Base-by-base conservation (phyloP, 495 filamentous ascomycete species). In the Jackrogersella multiformis region DNA sequence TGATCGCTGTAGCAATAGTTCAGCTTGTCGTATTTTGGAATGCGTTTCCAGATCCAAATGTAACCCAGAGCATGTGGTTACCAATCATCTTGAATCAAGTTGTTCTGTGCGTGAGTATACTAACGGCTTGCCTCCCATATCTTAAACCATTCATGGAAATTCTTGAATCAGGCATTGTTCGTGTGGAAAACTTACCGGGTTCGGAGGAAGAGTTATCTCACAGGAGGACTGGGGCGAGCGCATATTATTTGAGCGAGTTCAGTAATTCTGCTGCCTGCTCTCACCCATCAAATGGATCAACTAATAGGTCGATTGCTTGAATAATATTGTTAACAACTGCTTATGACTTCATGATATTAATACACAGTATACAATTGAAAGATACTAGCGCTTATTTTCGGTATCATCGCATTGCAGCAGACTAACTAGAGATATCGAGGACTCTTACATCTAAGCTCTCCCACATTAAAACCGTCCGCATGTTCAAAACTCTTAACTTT, bases 181-280 rank as follows among this genome's bases (percentile, higher is more conserved):
- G 45, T 18, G 45, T 49, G 45, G 45, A 49, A 49, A 49, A 32
- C 7, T 4, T 49, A 1, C 12, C 26, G 8, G 45, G 13, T 8
- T 49, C 45, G 1, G 24, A 49, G 45, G 45, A 49, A 20, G 45
- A 49, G 5, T 32, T 49, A 32, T 49, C 45, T 32, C 24, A 32
- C 13, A 10, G 32, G 6, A 32, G 45, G 45, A 18, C 45, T 8
- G 45, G 45, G 7, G n/a, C 45, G 6, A 32, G 45, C 24, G 45
- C 45, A 49, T 32, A 49, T 24, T 49, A 32, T 32, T 18, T 32
- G 45, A 49, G 23, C 2, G 45, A 30, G n/a, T 32, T 49, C n/a
- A 49, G 45, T 24, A 49, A 49, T 18, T 49, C 45, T 18, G 45
- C 45, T 20, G 45, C n/a, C 5, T 32, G 45, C 18, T 49, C 45